Base-by-base conservation (phyloP, 345 rosid species). In the Bruguiera gymnorhiza region DNA sequence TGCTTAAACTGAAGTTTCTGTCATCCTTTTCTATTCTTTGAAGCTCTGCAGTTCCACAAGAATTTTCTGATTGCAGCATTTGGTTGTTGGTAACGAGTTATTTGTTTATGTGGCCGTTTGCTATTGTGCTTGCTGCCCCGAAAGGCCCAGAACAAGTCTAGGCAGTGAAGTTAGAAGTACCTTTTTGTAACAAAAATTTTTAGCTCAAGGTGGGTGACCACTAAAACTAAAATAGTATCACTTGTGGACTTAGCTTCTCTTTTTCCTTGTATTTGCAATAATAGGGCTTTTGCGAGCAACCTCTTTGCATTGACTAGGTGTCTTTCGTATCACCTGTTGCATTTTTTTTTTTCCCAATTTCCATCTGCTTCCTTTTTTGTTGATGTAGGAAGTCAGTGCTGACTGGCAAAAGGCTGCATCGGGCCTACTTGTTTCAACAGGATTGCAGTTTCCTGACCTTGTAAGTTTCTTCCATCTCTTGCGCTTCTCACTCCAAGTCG, bases 381-480 rank as follows among this genome's bases (percentile, higher is more conserved):
- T 74, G 55, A 39, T 68, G 57, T 69, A 89, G 96, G 97, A 91
- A 74, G 80, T 94, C 57, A 86, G 88, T 81, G 79, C 92, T 67
- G 96, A 91, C 64, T 94, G 98, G 98, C 97, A 91, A 84, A 87
- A 88, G 73, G 91, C 94, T 70, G 98, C 93, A 52, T 80, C 96
- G 72, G 80, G 86, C 63, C 78, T 94, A 20, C 95, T 94, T 72
- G 97, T 89, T 73, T 83, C 98, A 31, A 94, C 91, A 74, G 97
- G 97, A 66, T 80, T 79, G 31, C 97, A 89, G 77, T 81, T 94
- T 71, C 97, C 98, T 63, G 97, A 94, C 84, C 96, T 94, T 51
- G 97, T 94, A 85, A 83, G 97, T 80, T 63, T 50, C 34, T 27
- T 57, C 39, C 50, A 16, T 39, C 52, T 50, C n/a, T 27, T 39